phyloP scores from a whole-genome alignment of 768 basidiomycete genomes.

The Baorangia bicolor region DNA sequence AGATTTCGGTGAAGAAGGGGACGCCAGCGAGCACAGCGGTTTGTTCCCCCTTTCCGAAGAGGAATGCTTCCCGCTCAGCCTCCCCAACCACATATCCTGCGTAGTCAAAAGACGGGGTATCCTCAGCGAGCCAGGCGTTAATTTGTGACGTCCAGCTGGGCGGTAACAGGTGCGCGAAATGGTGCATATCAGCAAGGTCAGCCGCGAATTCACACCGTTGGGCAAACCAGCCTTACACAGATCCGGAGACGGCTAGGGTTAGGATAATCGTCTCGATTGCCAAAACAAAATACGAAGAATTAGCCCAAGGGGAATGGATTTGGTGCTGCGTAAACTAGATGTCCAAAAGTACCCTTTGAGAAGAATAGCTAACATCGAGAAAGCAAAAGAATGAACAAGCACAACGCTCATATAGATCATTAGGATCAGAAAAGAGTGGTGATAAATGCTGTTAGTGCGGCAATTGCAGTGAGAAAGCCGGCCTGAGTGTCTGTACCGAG shows the following conservation, averaged over 20 bases:
- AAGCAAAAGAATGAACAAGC: background rate
- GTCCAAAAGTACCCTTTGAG: background rate
- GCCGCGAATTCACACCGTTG: background rate
- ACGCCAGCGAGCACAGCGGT: conserved; percentile 85
- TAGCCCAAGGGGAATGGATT: background rate
- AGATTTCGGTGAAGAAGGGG: conserved; percentile 94
- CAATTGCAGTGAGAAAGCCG: conserved; percentile 36
- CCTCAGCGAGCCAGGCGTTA: conserved; percentile 83
- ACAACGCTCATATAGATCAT: background rate
- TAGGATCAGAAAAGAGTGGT: conserved; percentile 18
- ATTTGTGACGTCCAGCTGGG: conserved; percentile 90
- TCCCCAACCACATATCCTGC: conserved; percentile 97
- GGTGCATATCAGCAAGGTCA: conserved; percentile 15
- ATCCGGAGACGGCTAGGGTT: background rate
- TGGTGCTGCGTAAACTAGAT: background rate
- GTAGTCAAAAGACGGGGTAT: conserved; percentile 95
- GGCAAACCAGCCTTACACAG: background rate
- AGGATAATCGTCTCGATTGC: background rate
- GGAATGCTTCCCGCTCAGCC: conserved; percentile 76
- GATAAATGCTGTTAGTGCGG: conserved; percentile 37
- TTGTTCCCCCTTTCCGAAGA: conserved; percentile 86
- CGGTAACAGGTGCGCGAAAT: conserved; percentile 74
- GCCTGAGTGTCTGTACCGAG: conserved; percentile 27
- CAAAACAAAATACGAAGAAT: background rate
- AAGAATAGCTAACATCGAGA: background rate